Conservation (phyloP, 768 basidiomycete genomes). For the Tephrocybe sp. region DNA sequence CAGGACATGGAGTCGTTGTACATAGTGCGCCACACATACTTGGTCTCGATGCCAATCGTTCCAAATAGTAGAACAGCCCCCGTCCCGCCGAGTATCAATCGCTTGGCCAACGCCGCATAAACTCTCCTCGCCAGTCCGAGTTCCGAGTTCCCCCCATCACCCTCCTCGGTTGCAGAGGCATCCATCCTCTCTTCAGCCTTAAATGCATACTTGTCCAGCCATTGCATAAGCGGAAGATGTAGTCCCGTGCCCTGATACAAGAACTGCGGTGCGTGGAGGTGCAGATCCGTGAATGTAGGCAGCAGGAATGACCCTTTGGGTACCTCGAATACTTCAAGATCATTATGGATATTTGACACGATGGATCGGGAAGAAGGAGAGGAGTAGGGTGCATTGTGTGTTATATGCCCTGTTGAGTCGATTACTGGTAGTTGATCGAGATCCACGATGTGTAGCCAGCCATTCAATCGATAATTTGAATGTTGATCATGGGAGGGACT, state of each 20-base stretch:
- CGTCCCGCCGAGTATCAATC: slow-evolving; percentile 75
- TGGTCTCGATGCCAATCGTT: slow-evolving; percentile 79
- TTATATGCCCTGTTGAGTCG: slow-evolving; percentile 46
- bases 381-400: slow-evolving; percentile 41
- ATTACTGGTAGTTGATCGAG: not conserved
- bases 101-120: slow-evolving; percentile 62
- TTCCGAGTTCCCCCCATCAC: no score
- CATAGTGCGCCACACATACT: slow-evolving; percentile 47
- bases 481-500: slow-evolving; percentile 4
- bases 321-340: slow-evolving; percentile 27
- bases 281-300: slow-evolving; percentile 83
- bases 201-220: slow-evolving; percentile 82
- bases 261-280: slow-evolving; percentile 89
- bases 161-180: no score
- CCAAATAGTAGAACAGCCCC: slow-evolving; percentile 80
- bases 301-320: slow-evolving; percentile 63
- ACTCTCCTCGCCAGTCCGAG: slow-evolving; percentile 59
- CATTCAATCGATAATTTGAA: not conserved
- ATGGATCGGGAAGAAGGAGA: slow-evolving; percentile 34
- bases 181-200: slow-evolving; percentile 81
- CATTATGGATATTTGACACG: slow-evolving; percentile 21
- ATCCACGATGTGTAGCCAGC: no score
- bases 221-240: slow-evolving; percentile 81
- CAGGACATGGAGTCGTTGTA: not conserved
- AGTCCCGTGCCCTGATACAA: slow-evolving; percentile 86